Evolutionary conservation across 306 rosid genomes (phyloP), one percentile per base, ranked within the genome.

Genomic region (Begonia fuchsioides): DNA sequence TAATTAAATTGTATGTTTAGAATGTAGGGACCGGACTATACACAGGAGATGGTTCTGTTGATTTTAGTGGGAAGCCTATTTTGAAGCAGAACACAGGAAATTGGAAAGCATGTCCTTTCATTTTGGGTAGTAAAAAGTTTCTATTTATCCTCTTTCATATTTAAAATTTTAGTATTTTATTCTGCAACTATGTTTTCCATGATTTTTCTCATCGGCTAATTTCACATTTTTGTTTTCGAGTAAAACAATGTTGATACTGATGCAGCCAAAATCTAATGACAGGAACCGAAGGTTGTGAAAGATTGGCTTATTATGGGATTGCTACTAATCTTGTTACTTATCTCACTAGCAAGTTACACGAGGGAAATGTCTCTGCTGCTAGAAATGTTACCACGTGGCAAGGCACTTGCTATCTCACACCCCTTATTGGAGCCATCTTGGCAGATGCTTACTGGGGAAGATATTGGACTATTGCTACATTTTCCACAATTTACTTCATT

Each of bases 381-480:
- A 82, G 81, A 76, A 85, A 77, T 68, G 94, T 92, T 54, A 92
- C 94, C 64, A 92, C 87, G 41, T 92, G 98, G 96, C 80, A 76
- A 63, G 98, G 96, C 49, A 92, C 98, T 65, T 92, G 98, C 68
- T 92, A 85, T 78, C 95, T 92, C 61, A 54, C 94, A 51, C 98
- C 98, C 68, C 94, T 92, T 18, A 75, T 92, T 65, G 98, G 98
- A 61, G 98, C 98, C 49, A 62, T 92, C 51, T 38, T 85, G 43
- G 98, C 98, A 47, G 98, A 92, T 85, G 80, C 96, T 63, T 85
- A 77, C 69, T 92, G 83, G 96, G 98, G 98, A 64, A 74, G 98
- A 79, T 92, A 79, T 68, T 92, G 98, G 98, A 92, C 98, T 10
- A 92, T 92, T 67, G 93, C 96, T 18, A 39, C 18, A 52, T 92